Conservation (phyloP, 2,329 filamentous ascomycete genomes). For the Ophiostoma populinum region DNA sequence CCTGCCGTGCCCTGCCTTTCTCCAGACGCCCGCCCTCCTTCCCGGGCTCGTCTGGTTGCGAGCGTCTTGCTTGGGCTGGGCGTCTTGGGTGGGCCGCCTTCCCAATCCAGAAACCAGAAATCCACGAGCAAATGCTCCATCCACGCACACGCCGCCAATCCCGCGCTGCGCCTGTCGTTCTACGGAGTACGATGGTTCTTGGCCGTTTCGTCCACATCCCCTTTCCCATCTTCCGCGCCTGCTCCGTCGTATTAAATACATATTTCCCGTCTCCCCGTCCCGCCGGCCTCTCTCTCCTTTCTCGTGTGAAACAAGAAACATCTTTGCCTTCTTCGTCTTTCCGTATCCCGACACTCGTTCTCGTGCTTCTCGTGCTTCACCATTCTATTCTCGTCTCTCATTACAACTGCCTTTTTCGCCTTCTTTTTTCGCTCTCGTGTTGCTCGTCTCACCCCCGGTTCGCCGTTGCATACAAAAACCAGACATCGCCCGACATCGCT, state of each 20-base stretch:
- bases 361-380: constrained; percentile 1
- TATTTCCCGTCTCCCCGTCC: constrained; percentile 1
- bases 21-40: no score
- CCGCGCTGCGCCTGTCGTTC: no score
- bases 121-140: no score
- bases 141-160: no score
- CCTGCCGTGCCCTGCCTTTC: no score
- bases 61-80: no score
- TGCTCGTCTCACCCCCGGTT: no score
- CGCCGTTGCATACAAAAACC: no score
- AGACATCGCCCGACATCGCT: no score
- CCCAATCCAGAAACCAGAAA: no score
- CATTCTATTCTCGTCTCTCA: constrained; percentile 1
- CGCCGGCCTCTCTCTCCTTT: not conserved
- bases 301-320: constrained; percentile 3
- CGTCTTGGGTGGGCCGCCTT: no score
- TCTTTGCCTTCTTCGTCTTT: not conserved
- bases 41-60: no score
- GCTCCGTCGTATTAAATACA: not conserved
- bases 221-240: constrained; percentile 1
- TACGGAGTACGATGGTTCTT: not conserved
- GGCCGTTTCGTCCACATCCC: constrained; percentile 1
- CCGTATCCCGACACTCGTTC: constrained; percentile 1
- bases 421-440: not conserved
- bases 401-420: not conserved